Percentiles rank a stretch among this genome's conserved stretches.
phyloP scores from a whole-genome alignment of 2,329 filamentous ascomycete genomes.

The Didymella segeticola region DNA sequence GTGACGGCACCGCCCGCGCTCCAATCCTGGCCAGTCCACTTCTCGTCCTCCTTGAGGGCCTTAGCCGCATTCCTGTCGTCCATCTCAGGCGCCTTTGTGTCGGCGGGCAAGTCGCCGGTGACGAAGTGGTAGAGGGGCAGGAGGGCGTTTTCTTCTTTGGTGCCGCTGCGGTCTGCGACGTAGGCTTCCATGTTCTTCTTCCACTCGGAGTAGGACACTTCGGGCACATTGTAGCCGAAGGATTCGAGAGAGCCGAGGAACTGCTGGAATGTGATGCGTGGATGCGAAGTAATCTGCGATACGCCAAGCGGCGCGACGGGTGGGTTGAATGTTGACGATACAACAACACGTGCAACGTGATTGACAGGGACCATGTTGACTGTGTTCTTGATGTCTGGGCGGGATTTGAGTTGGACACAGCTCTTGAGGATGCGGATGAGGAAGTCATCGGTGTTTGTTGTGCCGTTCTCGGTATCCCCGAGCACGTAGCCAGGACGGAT shows the following conservation, averaged over 20 bases:
- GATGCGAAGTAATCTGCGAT: slow-evolving; percentile 80
- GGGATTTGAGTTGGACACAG: slow-evolving; percentile 76
- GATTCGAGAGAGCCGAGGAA: slow-evolving; percentile 73
- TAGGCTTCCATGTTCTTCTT: slow-evolving; percentile 70
- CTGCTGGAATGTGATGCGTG: slow-evolving; percentile 77
- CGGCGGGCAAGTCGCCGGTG: slow-evolving; percentile 71
- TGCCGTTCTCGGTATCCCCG: slow-evolving; percentile 73
- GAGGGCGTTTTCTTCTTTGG: slow-evolving; percentile 73
- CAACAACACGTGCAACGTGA: slow-evolving; percentile 81
- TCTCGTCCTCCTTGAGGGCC: slow-evolving; percentile 68
- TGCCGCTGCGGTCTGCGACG: slow-evolving; percentile 62
- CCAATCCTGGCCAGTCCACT: slow-evolving; percentile 65
- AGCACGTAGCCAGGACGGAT: slow-evolving; percentile 86
- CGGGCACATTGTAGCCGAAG: slow-evolving; percentile 75
- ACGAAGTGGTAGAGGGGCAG: slow-evolving; percentile 76
- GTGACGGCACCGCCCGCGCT: slow-evolving; percentile 64
- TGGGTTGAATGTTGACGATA: slow-evolving; percentile 73
- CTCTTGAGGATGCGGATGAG: slow-evolving; percentile 86
- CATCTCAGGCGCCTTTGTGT: slow-evolving; percentile 75
- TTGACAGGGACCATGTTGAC: slow-evolving; percentile 89
- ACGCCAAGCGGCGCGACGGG: slow-evolving; percentile 65
- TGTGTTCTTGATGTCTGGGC: slow-evolving; percentile 82
- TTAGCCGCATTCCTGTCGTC: slow-evolving; percentile 73
- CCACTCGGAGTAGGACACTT: slow-evolving; percentile 74
- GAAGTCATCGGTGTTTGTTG: slow-evolving; percentile 86